A percentile compares a stretch with the other conserved stretches of the same genome.
Evolutionary conservation across 2,329 filamentous ascomycete genomes (phyloP).

Genomic region (Cadophora sp.): DNA sequence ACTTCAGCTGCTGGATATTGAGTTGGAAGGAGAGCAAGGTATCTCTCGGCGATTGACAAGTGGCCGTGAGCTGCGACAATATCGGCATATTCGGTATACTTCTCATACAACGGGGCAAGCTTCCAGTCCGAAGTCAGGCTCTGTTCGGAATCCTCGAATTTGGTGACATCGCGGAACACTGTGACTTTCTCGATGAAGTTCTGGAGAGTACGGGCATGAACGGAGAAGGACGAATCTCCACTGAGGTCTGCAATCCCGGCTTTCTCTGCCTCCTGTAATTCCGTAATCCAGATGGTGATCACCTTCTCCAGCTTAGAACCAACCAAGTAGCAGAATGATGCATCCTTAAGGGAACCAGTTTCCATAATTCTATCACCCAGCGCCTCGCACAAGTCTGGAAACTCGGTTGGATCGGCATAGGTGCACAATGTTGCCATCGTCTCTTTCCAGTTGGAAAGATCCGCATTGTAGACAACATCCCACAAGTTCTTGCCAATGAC

Average conservation of each 20-base stretch:
- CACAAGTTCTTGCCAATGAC: conserved; percentile 96
- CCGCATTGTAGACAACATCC: conserved; percentile 97
- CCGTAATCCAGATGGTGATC: conserved; percentile 89
- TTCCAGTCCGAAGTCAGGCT: conserved; percentile 83
- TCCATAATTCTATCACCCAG: conserved; percentile 91
- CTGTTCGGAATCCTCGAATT: conserved; percentile 83
- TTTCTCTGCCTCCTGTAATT: conserved; percentile 85
- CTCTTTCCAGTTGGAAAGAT: conserved; percentile 94
- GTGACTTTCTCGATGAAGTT: conserved; percentile 98
- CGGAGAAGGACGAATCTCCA: conserved; percentile 84
- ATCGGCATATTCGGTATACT: conserved; percentile 97
- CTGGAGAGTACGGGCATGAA: conserved; percentile 88
- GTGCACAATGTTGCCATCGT: conserved; percentile 96
- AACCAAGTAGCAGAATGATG: conserved; percentile 94
- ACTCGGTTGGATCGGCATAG: conserved; percentile 89
- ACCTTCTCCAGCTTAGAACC: conserved; percentile 98
- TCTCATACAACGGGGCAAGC: conserved; percentile 84
- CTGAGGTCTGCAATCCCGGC: conserved; percentile 72
- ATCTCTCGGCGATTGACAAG: conserved; percentile 85
- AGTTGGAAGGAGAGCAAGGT: conserved; percentile 83
- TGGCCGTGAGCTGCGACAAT: conserved; percentile 92
- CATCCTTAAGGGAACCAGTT: conserved; percentile 80
- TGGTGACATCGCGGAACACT: conserved; percentile 91
- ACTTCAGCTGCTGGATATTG: conserved; percentile 88
- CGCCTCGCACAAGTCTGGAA: conserved; percentile 92